Conservation (phyloP, 2,329 filamentous ascomycete genomes). For the Aspergillus tanneri region DNA sequence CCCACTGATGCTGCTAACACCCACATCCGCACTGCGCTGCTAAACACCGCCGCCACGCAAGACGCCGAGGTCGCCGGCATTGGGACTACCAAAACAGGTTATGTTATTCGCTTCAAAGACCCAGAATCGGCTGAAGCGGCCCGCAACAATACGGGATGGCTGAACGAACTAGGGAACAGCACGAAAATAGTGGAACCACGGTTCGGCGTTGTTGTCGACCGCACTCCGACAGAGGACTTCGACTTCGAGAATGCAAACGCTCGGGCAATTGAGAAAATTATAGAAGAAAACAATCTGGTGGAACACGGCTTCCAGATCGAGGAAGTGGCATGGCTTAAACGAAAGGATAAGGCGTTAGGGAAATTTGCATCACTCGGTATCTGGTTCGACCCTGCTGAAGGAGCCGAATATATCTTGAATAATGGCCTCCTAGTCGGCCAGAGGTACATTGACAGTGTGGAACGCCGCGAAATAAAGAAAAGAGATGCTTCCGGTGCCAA, state of each 20-base stretch:
- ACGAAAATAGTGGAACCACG: conserved; percentile 23
- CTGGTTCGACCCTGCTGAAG: no score
- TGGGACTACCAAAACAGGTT: conserved; percentile 22
- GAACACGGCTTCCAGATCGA: no score
- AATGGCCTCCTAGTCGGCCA: no score
- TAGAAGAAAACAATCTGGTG: conserved; percentile 21
- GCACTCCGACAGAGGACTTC: conserved; percentile 21
- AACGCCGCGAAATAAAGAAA: no score
- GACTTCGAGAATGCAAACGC: conserved; percentile 8
- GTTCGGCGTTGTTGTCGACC: conserved; percentile 21
- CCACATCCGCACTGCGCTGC: background rate
- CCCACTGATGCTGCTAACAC: background rate
- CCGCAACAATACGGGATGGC: conserved; percentile 22
- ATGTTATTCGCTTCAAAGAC: conserved; percentile 27
- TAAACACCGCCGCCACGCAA: background rate
- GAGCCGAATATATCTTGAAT: no score
- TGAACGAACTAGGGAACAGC: conserved; percentile 18
- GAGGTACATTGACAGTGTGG: no score
- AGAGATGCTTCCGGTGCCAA: no score
- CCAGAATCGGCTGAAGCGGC: conserved; percentile 17
- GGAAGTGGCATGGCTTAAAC: no score
- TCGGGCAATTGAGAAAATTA: no score
- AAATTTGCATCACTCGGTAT: no score
- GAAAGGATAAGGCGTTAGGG: no score
- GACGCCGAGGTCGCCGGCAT: conserved; percentile 21